phyloP scores from a whole-genome alignment of 1,284 basidiomycete genomes.

The Spongiforma sp. region DNA sequence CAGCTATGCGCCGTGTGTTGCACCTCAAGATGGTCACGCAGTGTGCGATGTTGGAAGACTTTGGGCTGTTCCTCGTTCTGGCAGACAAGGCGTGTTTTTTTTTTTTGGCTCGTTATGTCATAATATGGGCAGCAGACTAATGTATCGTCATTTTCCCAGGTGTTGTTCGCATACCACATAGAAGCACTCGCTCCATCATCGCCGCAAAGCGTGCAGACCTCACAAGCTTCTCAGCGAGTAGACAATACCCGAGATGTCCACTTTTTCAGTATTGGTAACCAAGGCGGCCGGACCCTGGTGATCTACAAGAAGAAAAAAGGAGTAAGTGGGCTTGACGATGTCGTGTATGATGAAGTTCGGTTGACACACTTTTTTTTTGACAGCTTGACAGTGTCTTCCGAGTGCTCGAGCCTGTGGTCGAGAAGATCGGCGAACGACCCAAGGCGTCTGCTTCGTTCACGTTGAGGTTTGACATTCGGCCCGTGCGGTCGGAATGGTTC shows the following conservation, averaged over 20 bases:
- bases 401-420: constrained; percentile 90
- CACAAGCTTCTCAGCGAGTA: constrained; percentile 84
- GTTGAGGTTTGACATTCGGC: constrained; percentile 74
- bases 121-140: too few species aligned
- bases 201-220: constrained; percentile 63
- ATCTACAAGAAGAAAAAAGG: constrained; percentile 97
- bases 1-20: constrained; percentile 87
- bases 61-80: constrained; percentile 94
- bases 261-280: constrained; percentile 92
- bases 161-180: constrained; percentile 89
- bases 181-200: constrained; percentile 93
- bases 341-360: not conserved
- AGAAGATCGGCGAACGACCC: constrained; percentile 79
- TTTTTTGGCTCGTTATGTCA: not conserved
- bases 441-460: constrained; percentile 72
- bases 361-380: constrained; percentile 57
- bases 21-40: constrained; percentile 92
- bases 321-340: constrained; percentile 49
- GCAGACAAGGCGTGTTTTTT: constrained; percentile 77
- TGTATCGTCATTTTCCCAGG: constrained; percentile 47
- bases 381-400: constrained; percentile 91
- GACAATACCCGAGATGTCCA: constrained; percentile 90
- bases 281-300: constrained; percentile 85
- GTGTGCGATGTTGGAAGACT: constrained; percentile 93
- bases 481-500: constrained; percentile 90